A percentile compares a stretch with the other conserved stretches of the same genome.
Conservation (phyloP, 73 alveolate species). For the Halteria grandinella region DNA sequence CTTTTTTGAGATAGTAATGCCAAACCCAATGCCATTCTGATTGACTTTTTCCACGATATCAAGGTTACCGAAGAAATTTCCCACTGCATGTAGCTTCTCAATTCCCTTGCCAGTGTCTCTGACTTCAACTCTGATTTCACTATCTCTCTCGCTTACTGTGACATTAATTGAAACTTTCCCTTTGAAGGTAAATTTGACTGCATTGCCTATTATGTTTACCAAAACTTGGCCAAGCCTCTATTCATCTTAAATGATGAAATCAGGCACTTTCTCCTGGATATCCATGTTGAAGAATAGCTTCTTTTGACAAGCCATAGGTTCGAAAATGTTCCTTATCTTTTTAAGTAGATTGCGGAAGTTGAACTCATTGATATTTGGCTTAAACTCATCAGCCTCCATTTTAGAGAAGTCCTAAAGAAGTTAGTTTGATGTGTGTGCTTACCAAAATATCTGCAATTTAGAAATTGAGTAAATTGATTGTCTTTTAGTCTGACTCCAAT, state of each 20-base stretch:
- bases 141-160: background rate
- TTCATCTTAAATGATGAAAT: background rate
- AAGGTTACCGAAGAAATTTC: slow-evolving; percentile 25
- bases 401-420: slow-evolving; percentile 24
- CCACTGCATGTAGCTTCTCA: background rate
- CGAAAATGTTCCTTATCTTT: background rate
- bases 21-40: slow-evolving; percentile 43
- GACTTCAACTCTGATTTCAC: background rate
- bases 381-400: slow-evolving; percentile 22
- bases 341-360: background rate
- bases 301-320: background rate
- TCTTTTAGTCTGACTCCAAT: slow-evolving; percentile 1
- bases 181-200: slow-evolving; percentile 41
- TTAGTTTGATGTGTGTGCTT: background rate
- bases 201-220: slow-evolving; percentile 43
- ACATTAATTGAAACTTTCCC: slow-evolving; percentile 33
- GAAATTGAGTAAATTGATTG: background rate
- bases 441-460: slow-evolving; percentile 35
- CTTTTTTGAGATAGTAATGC: slow-evolving; percentile 39
- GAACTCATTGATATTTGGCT: background rate
- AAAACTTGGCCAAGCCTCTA: slow-evolving; percentile 27
- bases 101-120: slow-evolving; percentile 42
- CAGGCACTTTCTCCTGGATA: background rate
- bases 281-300: background rate
- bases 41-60: slow-evolving; percentile 15